Evolutionary conservation across 768 basidiomycete genomes (phyloP), one percentile per base, ranked within the genome.

Genomic region (Piloderma croceum): DNA sequence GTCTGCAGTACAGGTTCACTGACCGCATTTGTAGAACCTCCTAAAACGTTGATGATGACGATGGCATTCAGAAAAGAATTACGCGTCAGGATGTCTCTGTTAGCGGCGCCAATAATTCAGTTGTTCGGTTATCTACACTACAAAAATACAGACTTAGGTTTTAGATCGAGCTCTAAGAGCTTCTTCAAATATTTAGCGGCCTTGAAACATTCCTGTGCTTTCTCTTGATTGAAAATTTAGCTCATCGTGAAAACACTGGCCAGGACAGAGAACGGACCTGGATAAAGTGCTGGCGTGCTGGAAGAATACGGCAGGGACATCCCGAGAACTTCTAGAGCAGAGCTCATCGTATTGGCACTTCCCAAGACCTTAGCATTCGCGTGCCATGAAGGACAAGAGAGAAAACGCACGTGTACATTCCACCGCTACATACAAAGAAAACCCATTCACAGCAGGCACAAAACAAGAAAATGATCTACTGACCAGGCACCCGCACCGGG

Each of bases 21-120:
- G 51, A 86, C 87, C 15, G 89, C 83, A 54, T 92, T 92, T 4
- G 91, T 93, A 1, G 86, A 90, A 13, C 90, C 90, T 23, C 90
- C 90, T 3, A 92, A 69, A 34, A 88, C 65, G 53, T 81, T 90
- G 31, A 88, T 70, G 34, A 91, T 71, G 12, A 79, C 74, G 46
- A 92, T 86, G 11, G 90, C 90, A 51, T 92, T 92, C 51, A 90
- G 60, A 65, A 93, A 90, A 4, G 82, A 76, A 35, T 74, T 64
- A 25, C 77, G 76, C 6, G 81, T 83, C 25, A 83, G 60, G 51
- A 83, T 83, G 46, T 83, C 82, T 49, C 72, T 74, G 29, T 34
- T 2, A 45, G n/a, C 7, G 20, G 12, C 11, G 15, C 34, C 12
- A 19, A 33, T 5, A 33, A 35, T 6, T 22, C 35, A 22, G n/a